These are phyloP conservation scores for Paramecium caudatum DNA, from an alignment of 73 alveolate genomes.

Conservation along the genomic window DNA sequence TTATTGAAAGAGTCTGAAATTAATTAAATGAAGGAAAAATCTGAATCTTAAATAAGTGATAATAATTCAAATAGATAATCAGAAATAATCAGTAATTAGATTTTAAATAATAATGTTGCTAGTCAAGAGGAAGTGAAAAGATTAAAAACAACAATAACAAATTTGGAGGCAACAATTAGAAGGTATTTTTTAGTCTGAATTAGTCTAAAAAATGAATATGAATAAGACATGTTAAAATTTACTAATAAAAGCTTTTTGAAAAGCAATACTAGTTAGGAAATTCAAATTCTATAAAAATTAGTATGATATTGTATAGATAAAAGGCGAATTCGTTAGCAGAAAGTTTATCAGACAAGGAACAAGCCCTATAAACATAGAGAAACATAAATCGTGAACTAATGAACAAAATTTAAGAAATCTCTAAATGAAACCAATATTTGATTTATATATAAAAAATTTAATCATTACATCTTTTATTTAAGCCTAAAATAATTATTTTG, in stretches of 20 bases:
- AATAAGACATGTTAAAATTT: conserved; percentile 23
- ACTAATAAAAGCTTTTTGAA: conserved; percentile 26
- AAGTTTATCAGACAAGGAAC: conserved; percentile 66
- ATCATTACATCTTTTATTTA: background rate
- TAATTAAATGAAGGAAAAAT: conserved; percentile 12
- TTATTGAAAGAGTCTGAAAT: conserved; percentile 52
- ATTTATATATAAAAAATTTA: background rate
- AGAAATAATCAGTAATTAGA: conserved; percentile 1
- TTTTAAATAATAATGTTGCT: background rate
- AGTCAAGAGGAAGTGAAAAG: conserved; percentile 56
- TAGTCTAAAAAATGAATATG: conserved; percentile 4
- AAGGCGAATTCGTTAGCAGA: conserved; percentile 74
- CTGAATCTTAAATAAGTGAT: background rate
- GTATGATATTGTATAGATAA: background rate
- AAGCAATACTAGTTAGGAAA: conserved; percentile 41
- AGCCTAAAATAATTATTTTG: conserved; percentile 32
- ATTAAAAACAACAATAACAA: background rate
- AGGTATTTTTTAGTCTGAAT: conserved; percentile 19
- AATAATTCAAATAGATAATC: background rate
- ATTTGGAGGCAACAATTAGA: conserved; percentile 66
- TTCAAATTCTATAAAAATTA: conserved; percentile 61
- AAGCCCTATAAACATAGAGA: conserved; percentile 68
- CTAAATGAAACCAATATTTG: background rate
- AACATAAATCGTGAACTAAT: conserved; percentile 71
- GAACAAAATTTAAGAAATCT: background rate